Percentiles rank a stretch among this genome's conserved stretches.
Conservation (phyloP, 2,329 filamentous ascomycete genomes). For the Sphaerostilbella broomeana region DNA sequence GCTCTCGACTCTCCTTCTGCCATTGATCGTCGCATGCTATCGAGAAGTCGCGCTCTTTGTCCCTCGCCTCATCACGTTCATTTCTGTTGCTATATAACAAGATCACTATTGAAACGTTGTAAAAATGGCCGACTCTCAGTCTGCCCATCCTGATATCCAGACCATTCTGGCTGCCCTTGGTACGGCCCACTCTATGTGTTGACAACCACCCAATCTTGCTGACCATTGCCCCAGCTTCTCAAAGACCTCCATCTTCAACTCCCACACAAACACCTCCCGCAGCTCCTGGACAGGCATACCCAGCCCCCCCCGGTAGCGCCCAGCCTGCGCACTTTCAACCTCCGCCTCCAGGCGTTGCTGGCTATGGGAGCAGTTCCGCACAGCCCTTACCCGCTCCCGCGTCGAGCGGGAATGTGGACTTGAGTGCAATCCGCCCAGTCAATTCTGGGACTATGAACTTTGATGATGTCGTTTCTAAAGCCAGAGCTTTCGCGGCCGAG, state of each 20-base stretch:
- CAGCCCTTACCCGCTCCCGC: slow-evolving; percentile 60
- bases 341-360: slow-evolving; percentile 29
- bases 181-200: slow-evolving; percentile 23
- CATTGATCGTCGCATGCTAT: too few species aligned
- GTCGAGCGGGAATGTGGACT: slow-evolving; percentile 68
- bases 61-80: too few species aligned
- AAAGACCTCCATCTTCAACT: slow-evolving; percentile 36
- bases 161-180: slow-evolving; percentile 44
- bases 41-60: too few species aligned
- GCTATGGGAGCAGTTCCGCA: slow-evolving; percentile 30
- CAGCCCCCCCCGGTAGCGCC: slow-evolving; percentile 31
- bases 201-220: not conserved
- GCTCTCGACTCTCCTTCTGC: too few species aligned
- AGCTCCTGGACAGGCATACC: slow-evolving; percentile 32
- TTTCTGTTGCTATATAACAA: too few species aligned
- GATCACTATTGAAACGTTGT: too few species aligned
- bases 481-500: slow-evolving; percentile 73
- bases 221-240: slow-evolving; percentile 32
- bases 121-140: slow-evolving; percentile 30
- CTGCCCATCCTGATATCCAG: slow-evolving; percentile 33
- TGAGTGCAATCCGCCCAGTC: slow-evolving; percentile 72
- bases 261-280: slow-evolving; percentile 37
- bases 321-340: slow-evolving; percentile 32
- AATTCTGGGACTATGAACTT: slow-evolving; percentile 78
- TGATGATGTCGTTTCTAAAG: slow-evolving; percentile 77